These are phyloP conservation scores for Fusarium citri DNA, from an alignment of 2,329 filamentous ascomycete species.

Conservation along the genomic window DNA sequence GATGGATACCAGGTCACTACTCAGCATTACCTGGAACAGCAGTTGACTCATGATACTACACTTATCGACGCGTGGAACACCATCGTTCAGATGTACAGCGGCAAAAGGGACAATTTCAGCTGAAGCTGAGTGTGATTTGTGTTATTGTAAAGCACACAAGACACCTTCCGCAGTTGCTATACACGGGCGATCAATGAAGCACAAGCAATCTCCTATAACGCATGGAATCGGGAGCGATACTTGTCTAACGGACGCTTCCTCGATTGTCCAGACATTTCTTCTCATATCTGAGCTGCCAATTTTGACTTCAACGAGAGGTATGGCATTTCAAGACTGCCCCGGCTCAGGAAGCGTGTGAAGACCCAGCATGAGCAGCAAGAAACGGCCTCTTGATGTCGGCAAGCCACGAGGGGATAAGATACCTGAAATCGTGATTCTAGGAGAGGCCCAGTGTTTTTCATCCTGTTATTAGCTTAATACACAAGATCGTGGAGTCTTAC, in stretches of 20 bases:
- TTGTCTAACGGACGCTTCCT: not conserved
- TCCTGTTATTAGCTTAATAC: not conserved
- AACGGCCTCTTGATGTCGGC: not conserved
- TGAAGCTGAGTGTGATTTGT: not conserved
- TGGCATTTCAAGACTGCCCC: not conserved
- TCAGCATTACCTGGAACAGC: too few relatives aligned
- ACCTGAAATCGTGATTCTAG: not conserved
- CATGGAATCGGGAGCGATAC: not conserved
- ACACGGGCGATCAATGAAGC: not conserved
- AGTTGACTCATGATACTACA: too few relatives aligned
- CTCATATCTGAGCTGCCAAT: not conserved
- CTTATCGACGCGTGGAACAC: too few relatives aligned
- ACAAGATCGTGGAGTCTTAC: not conserved
- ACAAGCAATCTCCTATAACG: not conserved
- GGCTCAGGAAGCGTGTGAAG: not conserved
- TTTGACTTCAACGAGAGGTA: not conserved
- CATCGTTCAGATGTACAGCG: too few relatives aligned
- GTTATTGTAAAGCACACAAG: not conserved
- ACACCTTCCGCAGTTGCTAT: not conserved
- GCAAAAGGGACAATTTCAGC: too few relatives aligned
- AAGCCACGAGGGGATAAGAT: not conserved
- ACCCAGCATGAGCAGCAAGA: not conserved
- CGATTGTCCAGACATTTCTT: rapidly evolving
- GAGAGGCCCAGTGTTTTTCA: not conserved
- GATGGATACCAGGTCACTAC: not conserved